Evolutionary conservation across 2,329 filamentous ascomycete genomes (phyloP).

Genomic region (Didymellaceae sp.): DNA sequence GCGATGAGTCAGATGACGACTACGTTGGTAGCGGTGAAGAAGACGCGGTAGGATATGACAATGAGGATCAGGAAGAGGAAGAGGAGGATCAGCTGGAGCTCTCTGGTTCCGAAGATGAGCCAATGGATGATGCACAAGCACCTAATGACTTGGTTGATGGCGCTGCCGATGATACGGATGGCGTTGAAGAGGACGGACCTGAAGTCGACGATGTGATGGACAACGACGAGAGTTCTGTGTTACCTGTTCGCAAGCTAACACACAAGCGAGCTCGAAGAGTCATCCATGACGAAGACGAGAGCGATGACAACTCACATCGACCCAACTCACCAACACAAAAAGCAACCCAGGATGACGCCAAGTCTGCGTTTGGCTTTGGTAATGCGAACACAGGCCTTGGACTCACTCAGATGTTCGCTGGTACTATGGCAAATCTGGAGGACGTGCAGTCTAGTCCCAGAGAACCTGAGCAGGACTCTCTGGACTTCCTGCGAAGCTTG

Average conservation of each 20-base stretch:
- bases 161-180: constrained; percentile 51
- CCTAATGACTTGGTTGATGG: constrained; percentile 44
- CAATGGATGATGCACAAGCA: constrained; percentile 18
- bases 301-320: constrained; percentile 27
- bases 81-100: constrained; percentile 35
- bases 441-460: constrained; percentile 42
- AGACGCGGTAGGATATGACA: constrained; percentile 47
- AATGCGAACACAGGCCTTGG: constrained; percentile 62
- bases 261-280: constrained; percentile 60
- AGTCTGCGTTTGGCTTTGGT: constrained; percentile 51
- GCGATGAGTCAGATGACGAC: constrained; percentile 63
- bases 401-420: constrained; percentile 88
- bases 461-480: constrained; percentile 56
- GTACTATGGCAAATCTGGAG: constrained; percentile 76
- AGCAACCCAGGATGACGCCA: constrained; percentile 38
- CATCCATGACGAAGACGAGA: constrained; percentile 67
- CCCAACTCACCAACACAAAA: constrained; percentile 30
- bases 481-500: constrained; percentile 58
- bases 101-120: constrained; percentile 40
- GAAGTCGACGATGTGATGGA: constrained; percentile 49
- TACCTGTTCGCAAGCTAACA: constrained; percentile 59
- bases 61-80: constrained; percentile 47
- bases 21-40: constrained; percentile 57
- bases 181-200: constrained; percentile 40
- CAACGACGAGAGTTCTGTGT: constrained; percentile 54